Conservation (phyloP, 352 stramenopile species). For the Aphanomyces astaci region DNA sequence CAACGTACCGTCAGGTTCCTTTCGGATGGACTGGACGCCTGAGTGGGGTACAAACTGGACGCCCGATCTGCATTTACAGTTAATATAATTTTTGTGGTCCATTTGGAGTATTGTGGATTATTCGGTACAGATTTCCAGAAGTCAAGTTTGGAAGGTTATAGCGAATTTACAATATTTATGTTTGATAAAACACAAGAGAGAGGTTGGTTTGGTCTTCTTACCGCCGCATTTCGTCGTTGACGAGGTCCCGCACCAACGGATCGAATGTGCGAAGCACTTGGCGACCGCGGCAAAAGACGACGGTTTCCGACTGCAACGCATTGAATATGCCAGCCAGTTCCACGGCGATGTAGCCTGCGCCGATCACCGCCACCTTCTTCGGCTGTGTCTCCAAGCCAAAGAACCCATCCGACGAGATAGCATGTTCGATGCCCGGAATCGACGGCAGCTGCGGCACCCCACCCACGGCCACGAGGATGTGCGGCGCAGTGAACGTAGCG, state of each 20-base stretch:
- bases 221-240: constrained; percentile 72
- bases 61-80: constrained; percentile 28
- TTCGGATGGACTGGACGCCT: constrained; percentile 64
- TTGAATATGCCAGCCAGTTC: constrained; percentile 96
- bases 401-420: constrained; percentile 95
- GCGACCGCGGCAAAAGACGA: constrained; percentile 83
- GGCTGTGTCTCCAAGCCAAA: constrained; percentile 92
- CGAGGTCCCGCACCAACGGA: constrained; percentile 67
- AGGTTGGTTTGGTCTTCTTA: neutral
- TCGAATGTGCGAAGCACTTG: constrained; percentile 87
- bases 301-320: constrained; percentile 86
- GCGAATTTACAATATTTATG: too few species aligned
- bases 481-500: constrained; percentile 68
- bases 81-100: too few species aligned
- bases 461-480: constrained; percentile 94
- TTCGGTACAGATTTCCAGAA: too few species aligned
- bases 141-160: too few species aligned
- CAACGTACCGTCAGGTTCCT: constrained; percentile 78
- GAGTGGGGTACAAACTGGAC: constrained; percentile 54
- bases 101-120: too few species aligned
- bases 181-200: too few species aligned
- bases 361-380: constrained; percentile 88
- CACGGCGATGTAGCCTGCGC: constrained; percentile 95
- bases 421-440: constrained; percentile 86
- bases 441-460: constrained; percentile 79